Evolutionary conservation across 2,329 filamentous ascomycete species (phyloP), one percentile per base, ranked within the genome.

Genomic region (Sporothrix luriei): DNA sequence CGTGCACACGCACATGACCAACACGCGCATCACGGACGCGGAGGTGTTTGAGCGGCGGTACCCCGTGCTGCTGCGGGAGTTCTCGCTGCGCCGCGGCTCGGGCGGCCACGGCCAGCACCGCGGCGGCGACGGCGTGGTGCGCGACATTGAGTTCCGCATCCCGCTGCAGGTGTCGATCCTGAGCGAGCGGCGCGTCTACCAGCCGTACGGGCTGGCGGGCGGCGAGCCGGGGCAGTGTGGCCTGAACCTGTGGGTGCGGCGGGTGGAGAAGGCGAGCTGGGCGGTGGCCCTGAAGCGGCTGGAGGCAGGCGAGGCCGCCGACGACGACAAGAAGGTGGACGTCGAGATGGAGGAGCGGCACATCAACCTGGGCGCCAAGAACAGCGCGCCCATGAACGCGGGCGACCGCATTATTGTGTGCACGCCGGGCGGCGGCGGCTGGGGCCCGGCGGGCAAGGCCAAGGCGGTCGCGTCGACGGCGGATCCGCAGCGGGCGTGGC

Each of bases 1-100:
- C 33, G 90, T 94, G n/a, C 91, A 94, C 77, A 90, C 87, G 1
- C 91, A 94, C 79, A 93, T 94, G 90, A 94, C 92, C 7, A 95
- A 95, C 78, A 94, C 91, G 3, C 85, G 91, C 16, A 94, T 94
- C 76, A 94, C 91, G 0, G 92, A 94, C 76, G 84, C 89, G 0
- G 92, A 95, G 77, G 86, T 93, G 7, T 91, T 94, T 73, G 91
- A 94, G 80, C 84, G 90, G 38, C 82, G 91, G 10, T 93, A 93
- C 75, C 91, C 91, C 0, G 89, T 92, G 1, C 76, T 95, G 1
- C 80, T 95, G 46, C 83, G 89, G 6, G 85, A 91, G 73, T 94
- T 94, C 77, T 84, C 84, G 14, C 80, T 94, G 11, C 80, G 91
- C 0, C 73, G 79, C 1, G 88, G 86, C 0, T 89, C 86, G 46